phyloP scores from a whole-genome alignment of 176 grass and related monocot species.

The Ananas comosus region DNA sequence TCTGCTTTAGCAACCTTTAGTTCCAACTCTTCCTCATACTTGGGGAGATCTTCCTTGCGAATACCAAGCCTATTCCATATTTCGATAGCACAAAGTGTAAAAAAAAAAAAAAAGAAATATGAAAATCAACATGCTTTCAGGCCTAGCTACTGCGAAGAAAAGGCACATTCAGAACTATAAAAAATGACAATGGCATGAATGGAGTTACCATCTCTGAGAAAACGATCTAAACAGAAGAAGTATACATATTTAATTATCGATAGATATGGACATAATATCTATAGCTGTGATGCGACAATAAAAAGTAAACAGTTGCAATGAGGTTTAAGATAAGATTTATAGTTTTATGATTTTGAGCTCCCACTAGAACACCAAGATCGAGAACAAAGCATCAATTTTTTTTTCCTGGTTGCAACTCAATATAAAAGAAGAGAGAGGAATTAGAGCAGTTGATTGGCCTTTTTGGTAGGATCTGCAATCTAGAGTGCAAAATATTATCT shows the following conservation, averaged over 20 bases:
- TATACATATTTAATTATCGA: neutral
- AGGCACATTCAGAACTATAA: neutral
- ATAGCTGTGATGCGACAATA: neutral
- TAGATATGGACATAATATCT: too few relatives aligned
- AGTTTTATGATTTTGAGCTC: too few relatives aligned
- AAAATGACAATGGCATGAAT: neutral
- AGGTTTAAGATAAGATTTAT: neutral
- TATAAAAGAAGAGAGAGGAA: too few relatives aligned
- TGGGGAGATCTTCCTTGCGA: slow-evolving; percentile 73
- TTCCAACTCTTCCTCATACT: slow-evolving; percentile 70
- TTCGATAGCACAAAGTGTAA: neutral
- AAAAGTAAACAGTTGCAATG: neutral
- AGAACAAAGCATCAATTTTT: too few relatives aligned
- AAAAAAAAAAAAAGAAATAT: neutral
- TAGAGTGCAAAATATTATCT: too few relatives aligned
- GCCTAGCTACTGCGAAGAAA: neutral
- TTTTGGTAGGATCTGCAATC: too few relatives aligned
- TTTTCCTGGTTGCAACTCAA: too few relatives aligned
- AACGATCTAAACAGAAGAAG: neutral
- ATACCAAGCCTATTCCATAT: slow-evolving; percentile 65
- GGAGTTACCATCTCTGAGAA: neutral
- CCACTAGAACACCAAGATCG: too few relatives aligned
- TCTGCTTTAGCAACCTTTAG: slow-evolving; percentile 67
- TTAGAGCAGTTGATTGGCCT: too few relatives aligned
- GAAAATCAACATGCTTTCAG: slow-evolving; percentile 5